Evolutionary conservation across 2,329 filamentous ascomycete species (phyloP).

Genomic region (Aspergillus unguis): DNA sequence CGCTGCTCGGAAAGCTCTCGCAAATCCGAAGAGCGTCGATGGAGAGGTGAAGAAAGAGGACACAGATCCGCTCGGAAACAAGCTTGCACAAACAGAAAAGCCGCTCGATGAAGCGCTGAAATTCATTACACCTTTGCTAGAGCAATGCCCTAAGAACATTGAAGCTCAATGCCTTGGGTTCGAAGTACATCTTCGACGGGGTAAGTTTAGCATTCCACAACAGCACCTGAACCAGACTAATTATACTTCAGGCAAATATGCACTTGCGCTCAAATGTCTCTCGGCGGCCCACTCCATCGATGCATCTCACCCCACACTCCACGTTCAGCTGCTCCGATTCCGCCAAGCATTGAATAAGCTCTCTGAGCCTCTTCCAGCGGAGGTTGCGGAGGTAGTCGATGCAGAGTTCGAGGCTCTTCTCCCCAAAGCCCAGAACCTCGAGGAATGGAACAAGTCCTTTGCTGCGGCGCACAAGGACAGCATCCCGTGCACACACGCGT

Average conservation of each 20-base stretch:
- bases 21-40: constrained; percentile 55
- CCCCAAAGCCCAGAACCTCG: constrained; percentile 54
- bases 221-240: constrained; percentile 24
- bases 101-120: constrained; percentile 85
- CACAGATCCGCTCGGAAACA: constrained; percentile 77
- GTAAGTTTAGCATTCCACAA: constrained; percentile 52
- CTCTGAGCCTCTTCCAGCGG: constrained; percentile 58
- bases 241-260: constrained; percentile 66
- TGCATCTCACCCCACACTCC: constrained; percentile 65
- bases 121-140: constrained; percentile 75
- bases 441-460: constrained; percentile 65
- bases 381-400: constrained; percentile 67
- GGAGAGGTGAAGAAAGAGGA: constrained; percentile 79
- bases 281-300: constrained; percentile 69
- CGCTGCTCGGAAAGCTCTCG: constrained; percentile 69
- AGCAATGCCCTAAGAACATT: constrained; percentile 75
- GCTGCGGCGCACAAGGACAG: constrained; percentile 60
- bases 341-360: constrained; percentile 59
- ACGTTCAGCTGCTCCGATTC: constrained; percentile 71
- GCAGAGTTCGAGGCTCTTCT: constrained; percentile 63
- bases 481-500: constrained; percentile 61
- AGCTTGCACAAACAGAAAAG: constrained; percentile 74
- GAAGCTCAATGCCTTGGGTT: constrained; percentile 83
- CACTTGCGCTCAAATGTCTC: constrained; percentile 83
- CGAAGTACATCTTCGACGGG: constrained; percentile 79